Base-by-base conservation (phyloP, 2,329 filamentous ascomycete genomes). In the Aspergillus sp. region DNA sequence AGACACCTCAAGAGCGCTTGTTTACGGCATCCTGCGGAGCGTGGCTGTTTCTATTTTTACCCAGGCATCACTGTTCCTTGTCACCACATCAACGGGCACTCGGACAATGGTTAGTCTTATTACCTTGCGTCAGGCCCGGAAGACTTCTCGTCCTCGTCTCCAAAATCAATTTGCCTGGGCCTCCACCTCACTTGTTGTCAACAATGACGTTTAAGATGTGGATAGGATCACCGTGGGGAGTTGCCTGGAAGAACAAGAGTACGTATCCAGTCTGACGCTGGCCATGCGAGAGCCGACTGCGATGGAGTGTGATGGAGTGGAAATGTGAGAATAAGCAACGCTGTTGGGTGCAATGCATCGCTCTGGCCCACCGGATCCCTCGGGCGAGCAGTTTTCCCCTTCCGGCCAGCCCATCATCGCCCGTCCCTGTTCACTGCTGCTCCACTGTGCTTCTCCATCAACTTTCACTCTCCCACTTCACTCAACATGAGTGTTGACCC, bases 401-500 rank as follows among this genome's bases (percentile, higher is more conserved):
- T 11, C 54, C 46, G 54, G 37, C 11, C 47, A 56, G 47, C 54
- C 54, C 54, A 45, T 56, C 19, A 50, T 41, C 19, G 19, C 13
- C 4, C 12, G 19, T 45, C 9, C 47, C 54, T 37, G 42, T 5
- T n/a, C n/a, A 17, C 39, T 27, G 49, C 46, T 44, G 49, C 46
- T 44, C 46, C 47, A 50, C 46, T 34, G 5, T 22, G 46, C 34
- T 6, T 44, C 47, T 51, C 39, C 53, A 56, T 39, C 46, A 39
- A 9, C 24, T 17, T 30, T 9, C 27, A 11, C 27, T 11, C 27
- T 30, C 9, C 39, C 37, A 19, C 20, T 48, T 44, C 30, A 8
- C 20, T 40, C 20, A 19, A 51, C 20, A 20, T 50, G 30, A 39
- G 27, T 37, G 39, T 39, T 19, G 30, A 55, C 54, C 30, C 45